A percentile compares a stretch with the other conserved stretches of the same genome.
These are phyloP conservation scores for Hypoxylon lienhwacheense DNA, from an alignment of 495 filamentous ascomycete genomes.

Conservation along the genomic window DNA sequence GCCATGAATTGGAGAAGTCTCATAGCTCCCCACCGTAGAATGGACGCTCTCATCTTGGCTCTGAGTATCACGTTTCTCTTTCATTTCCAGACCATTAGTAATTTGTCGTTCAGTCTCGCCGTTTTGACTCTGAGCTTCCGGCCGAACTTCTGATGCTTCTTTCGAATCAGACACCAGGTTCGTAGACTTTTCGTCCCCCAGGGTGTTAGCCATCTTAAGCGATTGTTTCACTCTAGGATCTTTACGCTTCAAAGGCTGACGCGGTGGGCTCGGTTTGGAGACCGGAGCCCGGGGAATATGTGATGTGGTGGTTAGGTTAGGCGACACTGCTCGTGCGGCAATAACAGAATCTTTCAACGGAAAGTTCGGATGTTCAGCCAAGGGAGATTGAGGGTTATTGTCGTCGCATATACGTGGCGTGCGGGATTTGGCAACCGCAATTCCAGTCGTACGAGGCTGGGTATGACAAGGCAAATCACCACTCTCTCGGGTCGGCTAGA, in stretches of 20 bases:
- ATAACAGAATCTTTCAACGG: conserved; percentile 10
- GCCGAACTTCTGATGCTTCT: not conserved
- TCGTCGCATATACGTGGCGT: conserved; percentile 6
- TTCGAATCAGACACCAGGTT: not conserved
- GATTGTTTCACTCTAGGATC: not conserved
- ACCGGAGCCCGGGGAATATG: conserved; percentile 17
- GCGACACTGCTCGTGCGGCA: conserved; percentile 10
- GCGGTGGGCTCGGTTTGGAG: too few relatives aligned
- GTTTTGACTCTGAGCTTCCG: not conserved
- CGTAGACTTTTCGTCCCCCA: not conserved
- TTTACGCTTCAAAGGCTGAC: too few relatives aligned
- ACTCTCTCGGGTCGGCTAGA: conserved; percentile 31
- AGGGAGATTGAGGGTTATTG: not conserved
- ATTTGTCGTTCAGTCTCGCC: conserved; percentile 1
- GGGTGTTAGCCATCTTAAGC: conserved; percentile 7
- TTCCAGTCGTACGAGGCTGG: conserved; percentile 8
- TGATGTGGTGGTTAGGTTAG: conserved; percentile 4
- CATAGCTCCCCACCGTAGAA: conserved; percentile 1
- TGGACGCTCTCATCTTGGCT: conserved; percentile 7
- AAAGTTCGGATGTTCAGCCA: not conserved
- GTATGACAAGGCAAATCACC: conserved; percentile 10
- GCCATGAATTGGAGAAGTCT: conserved; percentile 10
- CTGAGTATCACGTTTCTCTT: not conserved
- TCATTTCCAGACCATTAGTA: not conserved
- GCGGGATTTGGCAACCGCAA: not conserved